Conservation (phyloP, 805 yeast genomes). For the Candida parachauliodes region DNA sequence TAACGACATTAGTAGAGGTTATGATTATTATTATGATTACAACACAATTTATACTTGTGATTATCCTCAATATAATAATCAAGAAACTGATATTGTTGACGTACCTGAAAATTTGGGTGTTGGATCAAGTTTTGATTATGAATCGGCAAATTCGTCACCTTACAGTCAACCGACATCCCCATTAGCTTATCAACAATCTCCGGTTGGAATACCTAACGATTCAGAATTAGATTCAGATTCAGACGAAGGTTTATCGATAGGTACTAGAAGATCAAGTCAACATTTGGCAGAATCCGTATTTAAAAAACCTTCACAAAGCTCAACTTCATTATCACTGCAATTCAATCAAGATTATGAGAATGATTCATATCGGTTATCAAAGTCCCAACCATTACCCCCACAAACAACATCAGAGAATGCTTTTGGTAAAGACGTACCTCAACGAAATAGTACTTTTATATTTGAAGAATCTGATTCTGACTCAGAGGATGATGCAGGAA, state of each 20-base stretch:
- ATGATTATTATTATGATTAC: constrained; percentile 75
- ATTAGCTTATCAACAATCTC: constrained; percentile 2
- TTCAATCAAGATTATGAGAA: constrained; percentile 25
- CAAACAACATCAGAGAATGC: constrained; percentile 42
- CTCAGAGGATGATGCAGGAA: constrained; percentile 25
- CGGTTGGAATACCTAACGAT: constrained; percentile 7
- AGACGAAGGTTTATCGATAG: constrained; percentile 35
- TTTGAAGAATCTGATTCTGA: constrained; percentile 23
- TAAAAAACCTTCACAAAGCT: constrained; percentile 31
- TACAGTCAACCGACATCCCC: constrained; percentile 8
- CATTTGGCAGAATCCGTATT: constrained; percentile 42
- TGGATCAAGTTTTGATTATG: constrained; percentile 39
- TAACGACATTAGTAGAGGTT: constrained; percentile 60
- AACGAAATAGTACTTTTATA: constrained; percentile 14
- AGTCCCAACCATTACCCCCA: constrained; percentile 41
- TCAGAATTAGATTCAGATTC: constrained; percentile 15
- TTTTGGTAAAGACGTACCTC: constrained; percentile 13
- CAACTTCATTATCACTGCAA: constrained; percentile 37
- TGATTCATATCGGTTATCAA: constrained; percentile 12
- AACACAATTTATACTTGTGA: constrained; percentile 68
- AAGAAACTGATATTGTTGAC: constrained; percentile 37
- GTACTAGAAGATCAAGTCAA: constrained; percentile 38
- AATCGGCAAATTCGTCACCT: constrained; percentile 22
- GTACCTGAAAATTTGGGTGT: constrained; percentile 43
- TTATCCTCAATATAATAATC: constrained; percentile 24